Conservation (phyloP, 495 filamentous ascomycete species). For the Neurospora sp. region DNA sequence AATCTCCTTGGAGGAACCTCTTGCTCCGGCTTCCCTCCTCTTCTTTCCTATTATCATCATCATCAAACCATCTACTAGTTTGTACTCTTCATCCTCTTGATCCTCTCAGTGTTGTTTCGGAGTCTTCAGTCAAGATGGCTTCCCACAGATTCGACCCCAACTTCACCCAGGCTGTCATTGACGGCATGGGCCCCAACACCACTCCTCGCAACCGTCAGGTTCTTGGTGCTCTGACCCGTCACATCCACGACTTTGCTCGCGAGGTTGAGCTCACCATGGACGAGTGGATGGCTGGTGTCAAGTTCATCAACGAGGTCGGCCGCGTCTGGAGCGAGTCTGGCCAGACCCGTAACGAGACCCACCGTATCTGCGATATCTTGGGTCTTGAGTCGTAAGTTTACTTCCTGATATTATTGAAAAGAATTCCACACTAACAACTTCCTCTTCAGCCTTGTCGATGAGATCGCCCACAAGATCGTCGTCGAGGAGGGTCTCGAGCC, state of each 20-base stretch:
- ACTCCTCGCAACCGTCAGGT: constrained; percentile 56
- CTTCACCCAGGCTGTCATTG: constrained; percentile 66
- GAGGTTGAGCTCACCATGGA: constrained; percentile 71
- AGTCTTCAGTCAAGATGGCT: constrained; percentile 8
- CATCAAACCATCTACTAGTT: background rate
- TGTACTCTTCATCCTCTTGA: background rate
- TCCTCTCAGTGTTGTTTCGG: background rate
- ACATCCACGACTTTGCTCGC: constrained; percentile 76
- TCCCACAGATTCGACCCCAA: constrained; percentile 54
- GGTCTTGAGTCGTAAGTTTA: constrained; percentile 68
- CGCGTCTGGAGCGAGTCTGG: constrained; percentile 40
- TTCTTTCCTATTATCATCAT: background rate
- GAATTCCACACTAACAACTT: background rate
- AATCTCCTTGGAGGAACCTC: background rate
- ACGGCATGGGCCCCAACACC: constrained; percentile 66
- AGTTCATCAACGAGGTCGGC: constrained; percentile 46
- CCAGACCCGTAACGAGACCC: constrained; percentile 64
- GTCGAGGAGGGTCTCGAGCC: constrained; percentile 58
- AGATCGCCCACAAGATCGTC: constrained; percentile 74
- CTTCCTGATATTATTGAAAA: background rate
- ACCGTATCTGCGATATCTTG: constrained; percentile 68
- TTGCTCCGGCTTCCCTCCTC: background rate
- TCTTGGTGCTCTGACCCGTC: constrained; percentile 54
- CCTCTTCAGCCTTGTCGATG: constrained; percentile 57
- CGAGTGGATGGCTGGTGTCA: constrained; percentile 71